These are phyloP conservation scores for Cyberlindnera euphorbiae DNA, from an alignment of 805 yeast genomes.

Conservation along the genomic window DNA sequence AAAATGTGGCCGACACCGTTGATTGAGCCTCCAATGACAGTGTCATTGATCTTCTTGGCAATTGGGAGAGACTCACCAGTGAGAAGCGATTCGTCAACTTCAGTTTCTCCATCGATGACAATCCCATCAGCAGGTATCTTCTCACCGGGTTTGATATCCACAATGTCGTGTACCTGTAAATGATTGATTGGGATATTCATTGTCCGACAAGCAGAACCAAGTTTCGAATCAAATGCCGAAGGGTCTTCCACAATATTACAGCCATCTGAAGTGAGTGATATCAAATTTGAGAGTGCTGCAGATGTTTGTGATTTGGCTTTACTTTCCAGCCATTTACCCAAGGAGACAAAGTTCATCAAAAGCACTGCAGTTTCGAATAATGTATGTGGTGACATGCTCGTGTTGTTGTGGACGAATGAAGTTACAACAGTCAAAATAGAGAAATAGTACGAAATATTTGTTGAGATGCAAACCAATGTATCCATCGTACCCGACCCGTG, in stretches of 20 bases:
- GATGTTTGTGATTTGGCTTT: slow-evolving; percentile 93
- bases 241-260: slow-evolving; percentile 58
- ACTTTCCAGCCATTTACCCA: slow-evolving; percentile 90
- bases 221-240: slow-evolving; percentile 16
- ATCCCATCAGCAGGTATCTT: slow-evolving; percentile 90
- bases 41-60: slow-evolving; percentile 51
- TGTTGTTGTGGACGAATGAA: slow-evolving; percentile 39
- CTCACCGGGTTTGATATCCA: slow-evolving; percentile 78
- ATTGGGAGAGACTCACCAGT: slow-evolving; percentile 91
- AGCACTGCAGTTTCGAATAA: slow-evolving; percentile 85
- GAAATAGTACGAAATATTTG: slow-evolving; percentile 70
- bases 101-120: slow-evolving; percentile 72
- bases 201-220: slow-evolving; percentile 27
- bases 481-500: slow-evolving; percentile 89
- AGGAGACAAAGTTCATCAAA: slow-evolving; percentile 76
- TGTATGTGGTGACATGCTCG: slow-evolving; percentile 51
- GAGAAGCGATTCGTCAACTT: slow-evolving; percentile 80
- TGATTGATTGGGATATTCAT: slow-evolving; percentile 65
- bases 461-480: slow-evolving; percentile 77
- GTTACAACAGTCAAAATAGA: slow-evolving; percentile 59
- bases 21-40: slow-evolving; percentile 85
- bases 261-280: slow-evolving; percentile 74
- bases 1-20: slow-evolving; percentile 74
- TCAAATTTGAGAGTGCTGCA: slow-evolving; percentile 73
- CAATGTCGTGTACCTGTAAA: slow-evolving; percentile 71